Percentiles rank a stretch among this genome's conserved stretches.
Conservation (phyloP, 1,284 basidiomycete species). For the Cryptococcus sp. region DNA sequence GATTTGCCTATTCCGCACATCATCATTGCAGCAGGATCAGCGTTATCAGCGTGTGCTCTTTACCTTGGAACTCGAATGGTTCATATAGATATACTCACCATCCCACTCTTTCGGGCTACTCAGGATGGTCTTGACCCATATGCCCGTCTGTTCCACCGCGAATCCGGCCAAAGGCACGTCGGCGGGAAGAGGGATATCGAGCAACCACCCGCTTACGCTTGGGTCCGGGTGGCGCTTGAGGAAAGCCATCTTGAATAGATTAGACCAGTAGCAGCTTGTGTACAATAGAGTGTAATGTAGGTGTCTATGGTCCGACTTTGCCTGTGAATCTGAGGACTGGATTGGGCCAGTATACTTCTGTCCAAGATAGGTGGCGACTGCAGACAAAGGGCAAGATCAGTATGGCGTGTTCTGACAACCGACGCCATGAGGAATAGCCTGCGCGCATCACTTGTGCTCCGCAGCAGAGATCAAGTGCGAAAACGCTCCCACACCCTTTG, state of each 20-base stretch:
- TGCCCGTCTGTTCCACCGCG: constrained; percentile 41
- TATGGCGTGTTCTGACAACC: no score
- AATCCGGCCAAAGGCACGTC: constrained; percentile 33
- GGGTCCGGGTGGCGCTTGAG: background rate
- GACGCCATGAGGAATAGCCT: no score
- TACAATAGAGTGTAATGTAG: constrained; percentile 2
- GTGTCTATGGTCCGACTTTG: constrained; percentile 1
- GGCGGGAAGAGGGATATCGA: constrained; percentile 34
- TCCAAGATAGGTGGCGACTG: constrained; percentile 6
- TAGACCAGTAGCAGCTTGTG: constrained; percentile 6
- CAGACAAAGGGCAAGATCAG: background rate
- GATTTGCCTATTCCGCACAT: constrained; percentile 27
- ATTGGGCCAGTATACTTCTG: constrained; percentile 2
- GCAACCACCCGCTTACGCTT: constrained; percentile 15
- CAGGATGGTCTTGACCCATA: constrained; percentile 38
- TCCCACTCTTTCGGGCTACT: constrained; percentile 33
- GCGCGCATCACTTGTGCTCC: no score
- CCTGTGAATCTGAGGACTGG: background rate
- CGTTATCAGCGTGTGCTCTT: no score
- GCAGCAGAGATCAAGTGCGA: no score
- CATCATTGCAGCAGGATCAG: no score
- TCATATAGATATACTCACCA: constrained; percentile 27
- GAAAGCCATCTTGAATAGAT: constrained; percentile 1
- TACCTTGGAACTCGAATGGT: no score
- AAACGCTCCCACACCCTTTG: no score